Evolutionary conservation across 2,329 filamentous ascomycete species (phyloP), one percentile per base, ranked within the genome.

Genomic region (Calonectria henricotiae): DNA sequence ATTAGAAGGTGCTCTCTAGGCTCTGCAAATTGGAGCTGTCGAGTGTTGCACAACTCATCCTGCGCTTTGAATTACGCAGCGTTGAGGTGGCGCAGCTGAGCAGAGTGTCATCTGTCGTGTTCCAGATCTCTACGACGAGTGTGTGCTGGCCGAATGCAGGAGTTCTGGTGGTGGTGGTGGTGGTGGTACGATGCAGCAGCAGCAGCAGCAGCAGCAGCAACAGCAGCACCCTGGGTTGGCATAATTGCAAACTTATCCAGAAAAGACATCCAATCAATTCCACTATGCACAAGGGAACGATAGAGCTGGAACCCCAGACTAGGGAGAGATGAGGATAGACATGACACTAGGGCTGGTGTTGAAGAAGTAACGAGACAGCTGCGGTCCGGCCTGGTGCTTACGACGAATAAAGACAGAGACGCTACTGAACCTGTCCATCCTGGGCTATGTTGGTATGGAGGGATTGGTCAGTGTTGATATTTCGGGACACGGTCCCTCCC

Each of bases 71-170:
- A 58, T 60, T 64, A 64, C 60, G 66, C 60, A 68, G 41, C 35
- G 23, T 47, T 20, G 23, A 9, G 49, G 66, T 68, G 66, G 66
- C 60, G 66, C 47, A 68, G 65, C 65, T 25, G 20, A 35, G 17
- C 25, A 35, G 43, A 35, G 30, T 12, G 32, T 6, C 7, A 27
- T 39, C 35, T 23, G 32, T 60, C 8, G 20, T 60, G 20, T 41
- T 25, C 35, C 25, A 41, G 41, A 49, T 35, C 44, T 25, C 27
- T 46, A 35, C 47, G 27, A 32, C 7, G 27, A 5, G 27, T 30
- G 32, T 39, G 65, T 44, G 37, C 15, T 27, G 20, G 58, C 39
- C 37, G 66, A 64, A 30, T 46, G 60, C 41, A 64, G 60, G 35
- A 49, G 4, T 20, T 44, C 27, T 30, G 27, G 27, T 30, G 27